Evolutionary conservation across 257 asterid species (phyloP).

Genomic region (Striga asiatica): DNA sequence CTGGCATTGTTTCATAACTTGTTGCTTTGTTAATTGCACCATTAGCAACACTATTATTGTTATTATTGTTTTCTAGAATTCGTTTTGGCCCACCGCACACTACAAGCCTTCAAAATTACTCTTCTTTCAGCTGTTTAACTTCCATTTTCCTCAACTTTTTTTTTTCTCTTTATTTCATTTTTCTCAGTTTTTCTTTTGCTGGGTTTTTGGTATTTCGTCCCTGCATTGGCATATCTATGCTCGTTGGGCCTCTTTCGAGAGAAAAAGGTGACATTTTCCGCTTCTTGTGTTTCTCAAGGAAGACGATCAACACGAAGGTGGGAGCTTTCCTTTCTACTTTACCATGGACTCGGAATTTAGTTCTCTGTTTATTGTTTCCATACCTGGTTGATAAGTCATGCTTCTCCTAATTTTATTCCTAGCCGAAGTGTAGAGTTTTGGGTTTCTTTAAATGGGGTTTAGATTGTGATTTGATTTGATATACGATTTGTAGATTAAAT

Average conservation of each 20-base stretch:
- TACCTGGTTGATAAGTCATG: slow-evolving; percentile 21
- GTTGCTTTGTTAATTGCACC: slow-evolving; percentile 15
- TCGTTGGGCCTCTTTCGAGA: slow-evolving; percentile 33
- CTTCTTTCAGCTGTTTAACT: slow-evolving; percentile 28
- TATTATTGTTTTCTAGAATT: not conserved
- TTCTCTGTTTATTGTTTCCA: not conserved
- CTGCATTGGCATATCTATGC: slow-evolving; percentile 56
- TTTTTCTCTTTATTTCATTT: not conserved
- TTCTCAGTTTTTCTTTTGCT: slow-evolving; percentile 14
- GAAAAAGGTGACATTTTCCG: slow-evolving; percentile 25
- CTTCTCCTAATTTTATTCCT: slow-evolving; percentile 8
- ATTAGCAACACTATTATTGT: slow-evolving; percentile 14
- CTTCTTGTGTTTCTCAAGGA: slow-evolving; percentile 43
- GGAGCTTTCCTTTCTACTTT: slow-evolving; percentile 20
- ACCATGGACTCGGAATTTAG: not conserved
- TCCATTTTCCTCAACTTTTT: slow-evolving; percentile 22
- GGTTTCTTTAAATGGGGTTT: not conserved
- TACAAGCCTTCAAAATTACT: slow-evolving; percentile 27
- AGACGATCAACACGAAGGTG: slow-evolving; percentile 54
- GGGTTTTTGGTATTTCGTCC: slow-evolving; percentile 25
- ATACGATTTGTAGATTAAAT: slow-evolving; percentile 6
- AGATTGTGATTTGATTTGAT: slow-evolving; percentile 15
- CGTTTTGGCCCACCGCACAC: slow-evolving; percentile 56
- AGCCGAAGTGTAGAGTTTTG: too few relatives aligned
- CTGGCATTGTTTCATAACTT: slow-evolving; percentile 33